phyloP scores from a whole-genome alignment of 2,329 filamentous ascomycete species.

The Paecilomyces fulvus region DNA sequence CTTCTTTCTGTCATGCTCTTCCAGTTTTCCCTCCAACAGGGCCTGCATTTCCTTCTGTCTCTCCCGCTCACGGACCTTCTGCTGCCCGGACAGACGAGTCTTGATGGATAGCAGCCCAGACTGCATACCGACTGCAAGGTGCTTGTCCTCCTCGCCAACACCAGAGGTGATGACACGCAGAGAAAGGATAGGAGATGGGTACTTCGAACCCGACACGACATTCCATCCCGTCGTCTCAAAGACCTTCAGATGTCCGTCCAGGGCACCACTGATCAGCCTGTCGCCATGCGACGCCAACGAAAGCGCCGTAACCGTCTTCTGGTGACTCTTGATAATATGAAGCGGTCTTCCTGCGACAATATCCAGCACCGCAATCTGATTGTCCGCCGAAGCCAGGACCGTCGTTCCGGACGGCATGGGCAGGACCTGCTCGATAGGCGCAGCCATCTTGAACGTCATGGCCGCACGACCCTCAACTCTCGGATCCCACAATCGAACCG shows the following conservation, averaged over 20 bases:
- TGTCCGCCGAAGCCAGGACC: conserved; percentile 74
- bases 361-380: conserved; percentile 83
- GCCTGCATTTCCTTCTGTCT: conserved; percentile 79
- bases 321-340: conserved; percentile 83
- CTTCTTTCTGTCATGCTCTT: conserved; percentile 64
- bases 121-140: conserved; percentile 90
- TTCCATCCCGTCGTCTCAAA: conserved; percentile 95
- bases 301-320: conserved; percentile 91
- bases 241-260: conserved; percentile 95
- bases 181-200: conserved; percentile 81
- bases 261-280: conserved; percentile 74
- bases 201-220: conserved; percentile 89
- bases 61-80: conserved; percentile 67
- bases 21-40: conserved; percentile 67
- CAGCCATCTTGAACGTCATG: conserved; percentile 93
- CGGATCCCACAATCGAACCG: conserved; percentile 88
- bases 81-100: conserved; percentile 75
- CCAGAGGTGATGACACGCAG: conserved; percentile 66
- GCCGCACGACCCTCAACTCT: conserved; percentile 60
- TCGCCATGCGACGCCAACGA: conserved; percentile 71
- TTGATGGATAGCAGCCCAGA: conserved; percentile 85
- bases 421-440: conserved; percentile 79
- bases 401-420: conserved; percentile 80
- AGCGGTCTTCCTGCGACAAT: conserved; percentile 83
- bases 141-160: conserved; percentile 69